These are phyloP conservation scores for Limonium bicolor DNA, from an alignment of 148 eudicot species.

Conservation along the genomic window DNA sequence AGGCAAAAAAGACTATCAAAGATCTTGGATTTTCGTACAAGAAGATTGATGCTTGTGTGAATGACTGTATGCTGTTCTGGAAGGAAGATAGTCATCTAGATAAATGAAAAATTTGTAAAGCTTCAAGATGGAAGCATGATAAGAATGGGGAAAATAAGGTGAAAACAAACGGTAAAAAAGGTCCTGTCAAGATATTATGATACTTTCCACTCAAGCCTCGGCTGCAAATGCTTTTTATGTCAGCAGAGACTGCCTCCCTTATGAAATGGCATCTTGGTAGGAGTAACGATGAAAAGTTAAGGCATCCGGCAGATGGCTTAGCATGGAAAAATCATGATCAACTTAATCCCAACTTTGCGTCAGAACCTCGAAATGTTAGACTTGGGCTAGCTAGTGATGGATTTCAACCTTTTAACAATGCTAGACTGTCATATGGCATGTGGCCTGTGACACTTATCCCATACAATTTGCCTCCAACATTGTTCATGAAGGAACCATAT, in stretches of 20 bases:
- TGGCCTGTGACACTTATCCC: slow-evolving; percentile 8
- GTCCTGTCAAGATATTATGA: not conserved
- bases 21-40: no score
- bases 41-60: no score
- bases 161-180: no score
- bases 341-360: slow-evolving; percentile 5
- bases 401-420: slow-evolving; percentile 8
- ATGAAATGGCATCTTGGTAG: not conserved
- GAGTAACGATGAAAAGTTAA: not conserved
- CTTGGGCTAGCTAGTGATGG: slow-evolving; percentile 13
- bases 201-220: slow-evolving; percentile 7
- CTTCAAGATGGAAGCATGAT: no score
- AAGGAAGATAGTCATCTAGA: no score
- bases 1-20: no score
- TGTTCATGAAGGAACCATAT: slow-evolving; percentile 1
- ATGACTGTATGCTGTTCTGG: no score
- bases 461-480: slow-evolving; percentile 5
- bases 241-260: not conserved
- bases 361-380: slow-evolving; percentile 9
- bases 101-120: no score
- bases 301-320: not conserved
- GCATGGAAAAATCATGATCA: slow-evolving; percentile 11
- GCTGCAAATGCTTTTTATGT: slow-evolving; percentile 4
- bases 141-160: no score
- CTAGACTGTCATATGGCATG: slow-evolving; percentile 1